A percentile compares a stretch with the other conserved stretches of the same genome.
Conservation (phyloP, 345 rosid species). For the Gossypium herbaceum region DNA sequence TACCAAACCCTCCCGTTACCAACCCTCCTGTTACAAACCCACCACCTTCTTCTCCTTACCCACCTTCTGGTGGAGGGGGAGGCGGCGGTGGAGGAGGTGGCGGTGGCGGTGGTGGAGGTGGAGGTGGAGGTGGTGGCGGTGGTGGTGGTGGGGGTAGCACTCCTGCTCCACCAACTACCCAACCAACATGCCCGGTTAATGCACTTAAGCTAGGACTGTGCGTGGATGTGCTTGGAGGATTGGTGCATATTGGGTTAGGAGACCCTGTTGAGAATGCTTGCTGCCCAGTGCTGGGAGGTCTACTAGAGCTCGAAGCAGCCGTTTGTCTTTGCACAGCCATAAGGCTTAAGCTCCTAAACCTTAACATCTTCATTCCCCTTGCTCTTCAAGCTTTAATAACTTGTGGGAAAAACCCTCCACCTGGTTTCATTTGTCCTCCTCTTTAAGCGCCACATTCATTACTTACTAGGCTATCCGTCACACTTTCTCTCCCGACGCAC, state of each 20-base stretch:
- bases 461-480: neutral
- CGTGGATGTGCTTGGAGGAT: constrained; percentile 62
- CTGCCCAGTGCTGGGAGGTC: constrained; percentile 63
- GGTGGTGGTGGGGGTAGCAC: constrained; percentile 33
- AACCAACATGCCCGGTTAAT: constrained; percentile 57
- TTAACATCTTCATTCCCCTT: constrained; percentile 60
- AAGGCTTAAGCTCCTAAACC: constrained; percentile 65
- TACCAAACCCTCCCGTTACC: constrained; percentile 22
- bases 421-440: constrained; percentile 67
- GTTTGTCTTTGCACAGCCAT: constrained; percentile 72
- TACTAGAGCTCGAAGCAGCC: constrained; percentile 70
- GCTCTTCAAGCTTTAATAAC: constrained; percentile 70
- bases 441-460: constrained; percentile 17
- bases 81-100: constrained; percentile 30
- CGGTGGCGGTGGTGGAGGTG: constrained; percentile 26
- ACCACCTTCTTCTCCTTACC: constrained; percentile 48
- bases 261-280: constrained; percentile 64
- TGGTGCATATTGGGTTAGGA: constrained; percentile 67
- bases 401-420: constrained; percentile 72
- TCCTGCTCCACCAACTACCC: constrained; percentile 39
- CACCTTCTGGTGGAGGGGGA: constrained; percentile 21
- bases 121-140: constrained; percentile 33
- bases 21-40: constrained; percentile 36
- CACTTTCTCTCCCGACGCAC: neutral
- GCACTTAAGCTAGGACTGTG: constrained; percentile 67